Percentiles rank a stretch among this genome's conserved stretches.
These are phyloP conservation scores for Huiozyma sinensis DNA, from an alignment of 805 yeast species.

Conservation along the genomic window DNA sequence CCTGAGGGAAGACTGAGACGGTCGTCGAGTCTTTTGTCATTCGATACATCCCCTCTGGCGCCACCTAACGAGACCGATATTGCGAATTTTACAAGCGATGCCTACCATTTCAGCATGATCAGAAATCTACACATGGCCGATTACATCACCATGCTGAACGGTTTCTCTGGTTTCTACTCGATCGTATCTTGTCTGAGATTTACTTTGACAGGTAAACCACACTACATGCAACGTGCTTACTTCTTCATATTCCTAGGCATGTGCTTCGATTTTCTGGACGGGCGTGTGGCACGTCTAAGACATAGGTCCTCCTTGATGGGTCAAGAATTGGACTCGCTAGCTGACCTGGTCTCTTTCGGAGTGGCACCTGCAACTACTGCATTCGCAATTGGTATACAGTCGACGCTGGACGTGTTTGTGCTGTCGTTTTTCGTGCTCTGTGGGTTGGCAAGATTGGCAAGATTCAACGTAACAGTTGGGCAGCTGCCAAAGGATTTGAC, in stretches of 20 bases:
- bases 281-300: conserved; percentile 91
- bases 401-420: conserved; percentile 68
- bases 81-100: conserved; percentile 68
- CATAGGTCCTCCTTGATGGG: conserved; percentile 90
- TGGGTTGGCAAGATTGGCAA: conserved; percentile 86
- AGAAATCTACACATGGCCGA: conserved; percentile 91
- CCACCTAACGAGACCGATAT: conserved; percentile 73
- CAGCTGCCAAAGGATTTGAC: conserved; percentile 80
- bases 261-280: conserved; percentile 93
- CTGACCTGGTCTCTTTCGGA: conserved; percentile 89
- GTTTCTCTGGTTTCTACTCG: conserved; percentile 87
- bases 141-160: conserved; percentile 87
- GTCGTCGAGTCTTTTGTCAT: conserved; percentile 43
- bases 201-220: conserved; percentile 55
- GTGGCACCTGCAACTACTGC: conserved; percentile 93
- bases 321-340: conserved; percentile 92
- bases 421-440: conserved; percentile 82
- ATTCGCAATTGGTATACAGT: conserved; percentile 78
- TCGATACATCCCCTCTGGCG: conserved; percentile 49
- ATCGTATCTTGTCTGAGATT: conserved; percentile 78
- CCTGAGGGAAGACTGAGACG: conserved; percentile 24
- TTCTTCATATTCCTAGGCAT: conserved; percentile 82
- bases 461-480: conserved; percentile 90
- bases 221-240: conserved; percentile 79
- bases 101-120: conserved; percentile 75